phyloP scores from a whole-genome alignment of 164 flowering plant genomes.

The Cinnamomum chago region DNA sequence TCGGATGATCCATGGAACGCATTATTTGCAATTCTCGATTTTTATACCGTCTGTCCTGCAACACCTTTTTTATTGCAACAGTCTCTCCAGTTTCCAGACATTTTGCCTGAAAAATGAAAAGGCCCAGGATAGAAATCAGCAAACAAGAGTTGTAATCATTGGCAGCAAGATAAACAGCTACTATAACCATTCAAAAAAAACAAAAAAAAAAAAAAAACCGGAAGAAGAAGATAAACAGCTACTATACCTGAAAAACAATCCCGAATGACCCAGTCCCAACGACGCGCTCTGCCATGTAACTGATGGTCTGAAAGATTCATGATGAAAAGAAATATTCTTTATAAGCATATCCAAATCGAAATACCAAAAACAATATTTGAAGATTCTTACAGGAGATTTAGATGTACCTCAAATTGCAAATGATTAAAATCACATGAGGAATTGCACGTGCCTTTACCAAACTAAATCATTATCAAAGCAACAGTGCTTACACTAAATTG shows the following conservation, averaged over 20 bases:
- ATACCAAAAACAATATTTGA: background rate
- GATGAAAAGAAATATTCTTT: background rate
- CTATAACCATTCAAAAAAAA: too few species aligned
- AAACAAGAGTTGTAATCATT: background rate
- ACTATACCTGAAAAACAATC: slow-evolving; percentile 40
- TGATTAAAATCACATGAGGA: too few species aligned
- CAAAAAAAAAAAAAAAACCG: too few species aligned
- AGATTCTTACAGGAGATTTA: background rate
- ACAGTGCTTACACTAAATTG: too few species aligned
- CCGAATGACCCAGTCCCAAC: slow-evolving; percentile 98
- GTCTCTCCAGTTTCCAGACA: slow-evolving; percentile 93
- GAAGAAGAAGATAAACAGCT: too few species aligned
- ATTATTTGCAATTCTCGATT: slow-evolving; percentile 91
- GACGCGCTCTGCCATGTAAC: slow-evolving; percentile 37
- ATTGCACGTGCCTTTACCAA: background rate
- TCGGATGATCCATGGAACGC: slow-evolving; percentile 95
- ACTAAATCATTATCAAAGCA: too few species aligned
- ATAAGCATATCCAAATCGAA: background rate
- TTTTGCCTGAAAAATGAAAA: slow-evolving; percentile 54
- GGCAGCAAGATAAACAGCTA: background rate
- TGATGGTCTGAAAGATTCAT: slow-evolving; percentile 56
- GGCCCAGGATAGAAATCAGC: background rate
- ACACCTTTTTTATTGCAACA: slow-evolving; percentile 90
- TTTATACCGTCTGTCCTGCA: slow-evolving; percentile 90
- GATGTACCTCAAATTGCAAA: background rate